A percentile compares a stretch with the other conserved stretches of the same genome.
phyloP scores from a whole-genome alignment of 176 grass and related monocot species.

The Zoysia japonica region DNA sequence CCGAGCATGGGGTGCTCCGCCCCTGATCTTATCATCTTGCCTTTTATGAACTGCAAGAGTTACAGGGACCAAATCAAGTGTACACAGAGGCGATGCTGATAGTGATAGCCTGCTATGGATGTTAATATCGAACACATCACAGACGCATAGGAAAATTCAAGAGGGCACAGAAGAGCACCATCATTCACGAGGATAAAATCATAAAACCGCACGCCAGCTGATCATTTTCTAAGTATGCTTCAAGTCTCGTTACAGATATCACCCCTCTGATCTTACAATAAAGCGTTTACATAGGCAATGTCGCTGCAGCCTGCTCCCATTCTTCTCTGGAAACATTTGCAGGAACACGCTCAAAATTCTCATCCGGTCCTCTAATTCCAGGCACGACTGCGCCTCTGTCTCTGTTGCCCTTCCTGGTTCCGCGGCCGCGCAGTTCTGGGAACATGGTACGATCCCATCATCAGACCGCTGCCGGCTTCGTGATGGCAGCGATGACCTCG shows the following conservation, averaged over 20 bases:
- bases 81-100: no score
- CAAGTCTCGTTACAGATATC: not conserved
- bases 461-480: slow-evolving; percentile 34
- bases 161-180: not conserved
- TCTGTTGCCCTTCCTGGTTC: slow-evolving; percentile 16
- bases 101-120: no score
- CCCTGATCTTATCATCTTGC: no score
- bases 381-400: not conserved
- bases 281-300: slow-evolving; percentile 19
- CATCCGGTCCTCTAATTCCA: not conserved
- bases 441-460: not conserved
- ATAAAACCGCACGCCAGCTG: slow-evolving; percentile 5
- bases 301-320: not conserved
- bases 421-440: not conserved
- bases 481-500: slow-evolving; percentile 55
- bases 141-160: slow-evolving; percentile 9
- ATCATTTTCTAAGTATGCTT: slow-evolving; percentile 31
- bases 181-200: slow-evolving; percentile 9
- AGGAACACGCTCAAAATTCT: not conserved
- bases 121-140: not conserved
- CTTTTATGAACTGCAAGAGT: no score
- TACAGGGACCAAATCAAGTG: no score
- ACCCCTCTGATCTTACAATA: not conserved
- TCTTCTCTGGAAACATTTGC: not conserved
- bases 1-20: no score